Evolutionary conservation across 192 early-diverging fungal genomes (phyloP), one percentile per base, ranked within the genome.

Genomic region (Coemansia sp.): DNA sequence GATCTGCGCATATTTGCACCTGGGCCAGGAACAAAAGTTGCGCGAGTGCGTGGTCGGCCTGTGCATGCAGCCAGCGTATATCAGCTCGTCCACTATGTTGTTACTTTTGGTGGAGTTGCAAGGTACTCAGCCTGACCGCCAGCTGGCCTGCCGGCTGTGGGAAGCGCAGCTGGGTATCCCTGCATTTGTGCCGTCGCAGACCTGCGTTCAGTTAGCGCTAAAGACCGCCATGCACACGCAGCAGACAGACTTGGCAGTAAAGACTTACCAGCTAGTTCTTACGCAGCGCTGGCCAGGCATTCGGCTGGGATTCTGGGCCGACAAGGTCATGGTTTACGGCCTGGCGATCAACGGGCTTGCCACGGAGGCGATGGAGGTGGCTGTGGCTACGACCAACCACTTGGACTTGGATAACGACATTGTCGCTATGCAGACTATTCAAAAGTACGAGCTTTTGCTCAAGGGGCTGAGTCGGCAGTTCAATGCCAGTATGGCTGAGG

Each of bases 321-420:
- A 83, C 18, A 78, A 75, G 46, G 47, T 77, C n/a, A 70, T 83
- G 62, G 46, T 83, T 9, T 78, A 83, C 65, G 81, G 81, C n/a
- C 62, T 83, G 67, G 76, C 76, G 12, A 73, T 73, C n/a, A 78
- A 83, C 55, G 68, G 70, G 12, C 43, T 33, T 34, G 69, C 60
- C 24, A 27, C 33, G 5, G 76, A 78, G 43, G 81, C 81, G 31
- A 72, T 78, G 31, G 70, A 83, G 27, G 57, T 83, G 27, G 70
- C 76, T 3, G 40, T 62, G 20, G 81, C 76, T 8, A 82, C 80
- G 3, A 71, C 71, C 24, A 38, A 66, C 15, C 27, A 39, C 3
- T 22, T 43, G 11, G 33, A 36, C 31, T 20, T 64, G 27, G 65
- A 13, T 10, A 33, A 57, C 55, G 38, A 66, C 24, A 57, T 60